Base-by-base conservation (phyloP, 1,139 yeast genomes). In the Scheffersomyces segobiensis region DNA sequence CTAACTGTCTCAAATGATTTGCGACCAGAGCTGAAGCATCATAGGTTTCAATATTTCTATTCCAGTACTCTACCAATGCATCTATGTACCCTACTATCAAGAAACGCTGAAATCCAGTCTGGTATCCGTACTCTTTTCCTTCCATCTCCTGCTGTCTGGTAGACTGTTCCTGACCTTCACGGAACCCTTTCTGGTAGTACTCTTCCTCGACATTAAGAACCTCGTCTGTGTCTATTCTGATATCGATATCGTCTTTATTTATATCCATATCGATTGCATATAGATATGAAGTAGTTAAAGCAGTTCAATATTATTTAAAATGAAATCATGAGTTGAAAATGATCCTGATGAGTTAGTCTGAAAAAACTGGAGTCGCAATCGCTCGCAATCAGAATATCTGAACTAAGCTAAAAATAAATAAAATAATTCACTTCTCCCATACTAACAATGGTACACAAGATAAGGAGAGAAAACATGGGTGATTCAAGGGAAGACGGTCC, bases 71-170 rank as follows among this genome's bases (percentile, higher is more conserved):
- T 1, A 84, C 67, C 5, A 89, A 71, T 6, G 91, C 91, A 53
- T 77, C 73, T 5, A 90, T 78, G 56, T 87, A 85, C 0, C 96
- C 96, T 3, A 89, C 70, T 0, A 88, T 72, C 17, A 87, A 66
- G 64, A 82, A 88, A 60, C 93, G 75, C 70, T 89, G 93, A 67
- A 85, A 89, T 0, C 93, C 96, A 0, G 92, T 88, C 67, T 91
- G 96, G 55, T 88, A 79, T 0, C 97, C 97, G 66, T 82, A 88
- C 63, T 88, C 91, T 64, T 86, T 87, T 1, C 97, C 97, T 69
- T 90, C 96, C 1, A 80, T 62, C 56, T 74, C 77, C 53, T 82
- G 84, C 52, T 78, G 75, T 53, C 64, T 66, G 0, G 82, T 73
- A 0, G 81, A 76, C 54, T 77, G 79, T 14, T 70, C 69, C 58